Conservation (phyloP, 148 eudicot genomes). For the Polygonum aviculare region DNA sequence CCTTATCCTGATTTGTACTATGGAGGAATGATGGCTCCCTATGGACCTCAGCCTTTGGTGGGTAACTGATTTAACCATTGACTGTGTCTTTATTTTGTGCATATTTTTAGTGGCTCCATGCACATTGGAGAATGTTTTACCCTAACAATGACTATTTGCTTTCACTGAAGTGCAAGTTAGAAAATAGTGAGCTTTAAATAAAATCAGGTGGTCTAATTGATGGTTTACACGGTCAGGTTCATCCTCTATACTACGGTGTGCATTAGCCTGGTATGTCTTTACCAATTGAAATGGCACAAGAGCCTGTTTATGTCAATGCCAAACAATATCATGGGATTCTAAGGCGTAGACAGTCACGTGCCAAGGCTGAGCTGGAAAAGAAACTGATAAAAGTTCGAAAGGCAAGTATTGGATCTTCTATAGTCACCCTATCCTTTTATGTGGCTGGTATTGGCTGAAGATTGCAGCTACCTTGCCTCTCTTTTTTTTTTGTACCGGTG, state of each 20-base stretch:
- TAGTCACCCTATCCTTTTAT: background rate
- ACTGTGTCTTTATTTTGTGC: background rate
- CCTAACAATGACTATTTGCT: background rate
- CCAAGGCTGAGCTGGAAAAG: slow-evolving; percentile 67
- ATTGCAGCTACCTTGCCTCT: background rate
- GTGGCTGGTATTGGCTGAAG: background rate
- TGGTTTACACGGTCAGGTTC: slow-evolving; percentile 4
- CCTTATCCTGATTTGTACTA: slow-evolving; percentile 71
- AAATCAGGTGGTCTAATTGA: background rate
- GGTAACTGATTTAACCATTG: slow-evolving; percentile 3
- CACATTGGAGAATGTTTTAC: background rate
- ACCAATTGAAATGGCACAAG: slow-evolving; percentile 68
- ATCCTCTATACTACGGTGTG: slow-evolving; percentile 5
- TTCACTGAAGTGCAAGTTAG: background rate
- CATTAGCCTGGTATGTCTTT: slow-evolving; percentile 27
- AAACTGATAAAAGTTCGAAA: slow-evolving; percentile 46
- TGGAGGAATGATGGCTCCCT: slow-evolving; percentile 76
- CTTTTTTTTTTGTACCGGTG: background rate
- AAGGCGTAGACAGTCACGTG: slow-evolving; percentile 76
- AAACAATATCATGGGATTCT: slow-evolving; percentile 81
- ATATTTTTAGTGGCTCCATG: background rate
- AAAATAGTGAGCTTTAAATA: background rate
- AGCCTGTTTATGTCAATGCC: slow-evolving; percentile 76
- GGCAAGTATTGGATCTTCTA: slow-evolving; percentile 20
- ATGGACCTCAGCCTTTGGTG: slow-evolving; percentile 75